Base-by-base conservation (phyloP, 768 basidiomycete species). In the Royoungia palumana region DNA sequence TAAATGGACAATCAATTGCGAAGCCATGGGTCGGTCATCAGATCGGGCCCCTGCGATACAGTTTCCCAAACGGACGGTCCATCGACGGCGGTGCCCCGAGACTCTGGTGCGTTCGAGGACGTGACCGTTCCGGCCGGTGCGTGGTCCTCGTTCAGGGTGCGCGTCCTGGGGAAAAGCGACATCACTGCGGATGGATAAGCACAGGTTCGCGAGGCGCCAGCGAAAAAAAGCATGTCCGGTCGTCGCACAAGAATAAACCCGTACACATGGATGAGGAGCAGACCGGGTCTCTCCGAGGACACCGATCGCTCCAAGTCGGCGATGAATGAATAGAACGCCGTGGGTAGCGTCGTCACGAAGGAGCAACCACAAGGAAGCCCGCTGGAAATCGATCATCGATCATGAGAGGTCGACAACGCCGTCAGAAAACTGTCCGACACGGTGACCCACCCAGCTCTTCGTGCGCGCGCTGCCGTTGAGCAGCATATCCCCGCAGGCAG, bases 121-220 rank as follows among this genome's bases (percentile, higher is more conserved):
- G 28, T 35, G 28, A 9, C 17, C 24, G 17, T 28, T 35, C 16
- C 20, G 12, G 7, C 7, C 25, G 8, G 21, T 6, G 19, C 20
- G 28, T 47, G 35, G 32, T 35, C 46, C 19, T 47, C 32, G 19
- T 6, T 30, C 32, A 16, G 34, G 40, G 32, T 9, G 22, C 16
- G 13, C 20, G 21, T 19, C 13, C 30, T 28, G 47, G 36, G 34
- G 34, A 39, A 19, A 37, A 16, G n/a, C 32, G 25, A 27, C 12
- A 44, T 55, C 37, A 27, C 46, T 49, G 41, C 36, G 41, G 35
- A 32, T 13, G 7, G 37, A 47, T 44, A 35, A 47, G 38, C 51
- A 44, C 34, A 32, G 32, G 44, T 35, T 24, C 35, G 20, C 14
- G 17, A 46, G 21, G 32, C 32, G n/a, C 10, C 25, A 13, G 35